phyloP scores from a whole-genome alignment of 257 asterid species.

The Avicennia marina region DNA sequence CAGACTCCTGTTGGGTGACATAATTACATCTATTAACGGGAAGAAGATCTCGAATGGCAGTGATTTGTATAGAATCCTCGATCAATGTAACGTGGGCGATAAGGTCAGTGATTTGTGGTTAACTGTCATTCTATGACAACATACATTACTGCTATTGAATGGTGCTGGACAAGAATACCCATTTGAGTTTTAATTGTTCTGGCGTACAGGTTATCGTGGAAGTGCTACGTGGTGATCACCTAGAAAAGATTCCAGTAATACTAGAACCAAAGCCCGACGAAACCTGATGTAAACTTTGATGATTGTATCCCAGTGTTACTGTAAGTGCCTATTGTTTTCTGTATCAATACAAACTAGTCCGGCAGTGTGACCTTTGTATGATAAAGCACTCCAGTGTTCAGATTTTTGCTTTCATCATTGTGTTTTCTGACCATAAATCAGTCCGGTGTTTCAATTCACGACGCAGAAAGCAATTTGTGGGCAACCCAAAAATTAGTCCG shows the following conservation, averaged over 20 bases:
- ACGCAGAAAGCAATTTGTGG: too few species aligned
- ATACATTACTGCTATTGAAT: too few species aligned
- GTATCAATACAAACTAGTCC: too few species aligned
- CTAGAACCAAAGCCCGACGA: conserved; percentile 96
- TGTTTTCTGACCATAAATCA: too few species aligned
- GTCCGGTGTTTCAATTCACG: too few species aligned
- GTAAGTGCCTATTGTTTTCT: conserved; percentile 10
- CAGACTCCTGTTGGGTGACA: conserved; percentile 83
- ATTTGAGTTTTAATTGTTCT: not conserved
- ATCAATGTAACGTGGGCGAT: conserved; percentile 92
- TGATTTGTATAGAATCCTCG: conserved; percentile 91
- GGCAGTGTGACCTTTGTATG: conserved; percentile 9
- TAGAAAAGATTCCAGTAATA: conserved; percentile 82
- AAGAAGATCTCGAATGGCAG: conserved; percentile 79
- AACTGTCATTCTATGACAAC: too few species aligned
- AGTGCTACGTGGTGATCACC: conserved; percentile 87
- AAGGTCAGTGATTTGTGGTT: conserved; percentile 29
- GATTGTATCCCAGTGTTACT: too few species aligned
- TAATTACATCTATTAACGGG: conserved; percentile 85
- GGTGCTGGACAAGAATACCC: not conserved
- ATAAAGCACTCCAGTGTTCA: not conserved
- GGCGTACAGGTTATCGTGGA: conserved; percentile 62
- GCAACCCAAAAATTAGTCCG: too few species aligned
- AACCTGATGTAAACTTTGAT: conserved; percentile 39
- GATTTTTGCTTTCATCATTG: too few species aligned